Evolutionary conservation across 179 eudicot genomes (phyloP), one percentile per base, ranked within the genome.

Genomic region (Drosera spatulata): DNA sequence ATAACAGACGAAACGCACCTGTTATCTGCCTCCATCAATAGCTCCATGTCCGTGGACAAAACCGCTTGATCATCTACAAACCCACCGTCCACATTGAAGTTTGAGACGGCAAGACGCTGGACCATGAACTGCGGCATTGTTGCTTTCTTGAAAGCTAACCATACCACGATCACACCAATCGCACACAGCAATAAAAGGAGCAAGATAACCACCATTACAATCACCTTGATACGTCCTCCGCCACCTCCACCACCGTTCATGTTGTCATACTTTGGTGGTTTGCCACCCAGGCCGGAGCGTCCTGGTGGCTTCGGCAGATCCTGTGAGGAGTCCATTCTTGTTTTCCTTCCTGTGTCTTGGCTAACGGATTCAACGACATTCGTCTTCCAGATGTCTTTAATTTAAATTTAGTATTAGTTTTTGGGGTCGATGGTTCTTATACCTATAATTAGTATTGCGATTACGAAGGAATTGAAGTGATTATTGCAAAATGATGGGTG

Each of bases 21-120:
- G 42, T 50, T 56, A 41, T 51, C 52, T 3, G 39, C 39, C 41
- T 47, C 53, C 48, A 64, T 9, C 54, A 3, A 49, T 55, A 64
- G 47, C 11, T 64, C 61, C 37, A 64, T 22, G 55, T 64, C 68
- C 41, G 68, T 49, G 48, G 68, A 56, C 49, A 64, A 3, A 37
- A 64, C 61, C 10, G 49, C 48, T 42, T 55, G 4, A 4, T 59
- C 40, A 10, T 44, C 61, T 0, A 11, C 12, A 7, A 46, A 59
- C 10, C 15, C 42, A 6, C 15, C 14, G 61, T 59, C 50, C 13
- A 59, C 50, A 39, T 46, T 15, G 39, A 59, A 59, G 13, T 59
- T 59, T 2, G 61, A n/a, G 13, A 59, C 7, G 39, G 50, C 61
- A 6, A 59, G 39, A 37, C 51, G 39, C 14, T 59, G 43, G 15